phyloP scores from a whole-genome alignment of 345 rosid species.

The Lumnitzera littorea region DNA sequence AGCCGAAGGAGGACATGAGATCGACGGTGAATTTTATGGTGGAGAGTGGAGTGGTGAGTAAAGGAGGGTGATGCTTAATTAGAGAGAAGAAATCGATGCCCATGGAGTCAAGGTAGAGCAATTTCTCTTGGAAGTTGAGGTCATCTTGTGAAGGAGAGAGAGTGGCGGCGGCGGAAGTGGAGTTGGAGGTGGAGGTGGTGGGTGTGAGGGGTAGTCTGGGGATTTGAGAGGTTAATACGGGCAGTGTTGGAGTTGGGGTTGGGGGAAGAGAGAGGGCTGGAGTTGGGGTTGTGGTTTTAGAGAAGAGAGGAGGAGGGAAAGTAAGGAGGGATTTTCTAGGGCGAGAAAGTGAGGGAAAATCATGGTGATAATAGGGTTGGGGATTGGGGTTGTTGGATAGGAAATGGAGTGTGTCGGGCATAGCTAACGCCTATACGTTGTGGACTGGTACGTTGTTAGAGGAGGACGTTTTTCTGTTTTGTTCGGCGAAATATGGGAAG shows the following conservation, averaged over 20 bases:
- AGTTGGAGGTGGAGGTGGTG: slow-evolving; percentile 9
- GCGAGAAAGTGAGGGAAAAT: slow-evolving; percentile 16
- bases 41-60: slow-evolving; percentile 40
- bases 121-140: slow-evolving; percentile 53
- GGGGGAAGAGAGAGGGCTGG: slow-evolving; percentile 41
- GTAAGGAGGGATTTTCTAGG: slow-evolving; percentile 24
- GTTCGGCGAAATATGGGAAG: neutral
- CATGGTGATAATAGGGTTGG: slow-evolving; percentile 5
- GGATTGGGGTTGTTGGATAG: slow-evolving; percentile 24
- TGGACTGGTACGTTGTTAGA: slow-evolving; percentile 1
- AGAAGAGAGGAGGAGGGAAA: slow-evolving; percentile 37
- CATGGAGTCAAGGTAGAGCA: slow-evolving; percentile 70
- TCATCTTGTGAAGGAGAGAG: slow-evolving; percentile 12
- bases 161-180: slow-evolving; percentile 13
- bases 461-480: slow-evolving; percentile 2
- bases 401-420: slow-evolving; percentile 46
- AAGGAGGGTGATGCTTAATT: slow-evolving; percentile 41
- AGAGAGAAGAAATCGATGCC: slow-evolving; percentile 69
- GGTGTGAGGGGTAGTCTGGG: slow-evolving; percentile 18
- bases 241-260: neutral
- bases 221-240: slow-evolving; percentile 18
- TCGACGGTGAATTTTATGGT: slow-evolving; percentile 58
- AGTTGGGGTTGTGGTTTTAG: slow-evolving; percentile 38
- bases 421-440: slow-evolving; percentile 19
- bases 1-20: slow-evolving; percentile 43